phyloP scores from a whole-genome alignment of 202 grass and related monocot species.

The Panicum virgatum region DNA sequence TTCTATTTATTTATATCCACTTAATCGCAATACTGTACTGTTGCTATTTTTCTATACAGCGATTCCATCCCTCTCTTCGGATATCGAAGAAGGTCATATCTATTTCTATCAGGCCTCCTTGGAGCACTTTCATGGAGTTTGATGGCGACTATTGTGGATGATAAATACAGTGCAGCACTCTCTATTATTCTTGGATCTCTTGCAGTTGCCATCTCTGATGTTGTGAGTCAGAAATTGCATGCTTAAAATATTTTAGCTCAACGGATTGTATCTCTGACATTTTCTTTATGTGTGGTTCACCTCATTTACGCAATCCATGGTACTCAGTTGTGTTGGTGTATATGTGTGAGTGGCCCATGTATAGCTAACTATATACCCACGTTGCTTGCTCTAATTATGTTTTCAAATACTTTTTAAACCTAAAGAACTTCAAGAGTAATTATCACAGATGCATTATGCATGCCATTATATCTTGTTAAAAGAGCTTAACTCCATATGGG shows the following conservation, averaged over 20 bases:
- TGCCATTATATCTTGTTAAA: not conserved
- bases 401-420: conserved; percentile 15
- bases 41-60: conserved; percentile 51
- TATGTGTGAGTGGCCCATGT: too few relatives aligned
- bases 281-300: not conserved
- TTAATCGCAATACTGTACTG: not conserved
- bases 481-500: not conserved
- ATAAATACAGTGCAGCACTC: conserved; percentile 80
- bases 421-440: not conserved
- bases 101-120: conserved; percentile 85
- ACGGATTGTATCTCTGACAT: not conserved
- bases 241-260: not conserved
- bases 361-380: too few relatives aligned
- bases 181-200: conserved; percentile 94
- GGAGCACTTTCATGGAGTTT: conserved; percentile 94
- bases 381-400: not conserved
- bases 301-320: conserved; percentile 7
- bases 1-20: not conserved
- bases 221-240: conserved; percentile 61
- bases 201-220: conserved; percentile 93
- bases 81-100: conserved; percentile 96
- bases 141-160: conserved; percentile 86
- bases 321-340: too few relatives aligned
- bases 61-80: conserved; percentile 95
- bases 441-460: not conserved